Base-by-base conservation (phyloP, 2,329 filamentous ascomycete genomes). In the Decorospora gaudefroyi region DNA sequence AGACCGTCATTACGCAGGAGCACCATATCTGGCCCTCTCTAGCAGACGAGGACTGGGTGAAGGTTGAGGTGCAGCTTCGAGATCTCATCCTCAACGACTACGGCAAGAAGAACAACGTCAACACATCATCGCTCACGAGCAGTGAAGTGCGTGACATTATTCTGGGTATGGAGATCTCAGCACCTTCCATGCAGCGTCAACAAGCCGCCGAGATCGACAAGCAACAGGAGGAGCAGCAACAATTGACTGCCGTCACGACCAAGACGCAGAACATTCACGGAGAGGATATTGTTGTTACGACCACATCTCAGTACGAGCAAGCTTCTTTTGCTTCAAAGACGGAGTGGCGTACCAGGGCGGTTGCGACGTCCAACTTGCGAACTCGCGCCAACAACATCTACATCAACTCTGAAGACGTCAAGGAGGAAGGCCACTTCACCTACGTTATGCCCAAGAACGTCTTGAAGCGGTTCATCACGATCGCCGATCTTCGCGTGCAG, bases 361-460 rank as follows among this genome's bases (percentile, higher is more conserved):
- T 99, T 65, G 95, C 93, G 6, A 96, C 93, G 2, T 95, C 91
- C 16, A 99, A 99, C 71, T 76, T 99, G 53, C 86, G 92, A 31
- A 96, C 91, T 33, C 81, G 93, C 55, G 84, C 93, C 35, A 99
- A 97, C 80, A 96, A 99, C 73, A 96, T 99, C 64, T 99, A 97
- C 72, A 95, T 99, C 59, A 96, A 93, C 6, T 93, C 91, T 0
- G 90, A 96, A 40, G 93, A 97, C 67, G 88, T 92, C 55, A 88
- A 90, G 40, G 83, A 93, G 53, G 90, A 96, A 48, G 89, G 91
- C 26, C 81, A 85, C 62, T 87, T 88, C 66, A 99, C 92, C 1
- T 99, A 97, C 64, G 88, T 99, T 63, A 96, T 99, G 89, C 93
- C 93, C 1, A 99, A 97, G 82, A 99, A 99, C 70, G 86, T 99